Evolutionary conservation across 2,329 filamentous ascomycete genomes (phyloP), one percentile per base, ranked within the genome.

Genomic region (Aureobasidium sp.): DNA sequence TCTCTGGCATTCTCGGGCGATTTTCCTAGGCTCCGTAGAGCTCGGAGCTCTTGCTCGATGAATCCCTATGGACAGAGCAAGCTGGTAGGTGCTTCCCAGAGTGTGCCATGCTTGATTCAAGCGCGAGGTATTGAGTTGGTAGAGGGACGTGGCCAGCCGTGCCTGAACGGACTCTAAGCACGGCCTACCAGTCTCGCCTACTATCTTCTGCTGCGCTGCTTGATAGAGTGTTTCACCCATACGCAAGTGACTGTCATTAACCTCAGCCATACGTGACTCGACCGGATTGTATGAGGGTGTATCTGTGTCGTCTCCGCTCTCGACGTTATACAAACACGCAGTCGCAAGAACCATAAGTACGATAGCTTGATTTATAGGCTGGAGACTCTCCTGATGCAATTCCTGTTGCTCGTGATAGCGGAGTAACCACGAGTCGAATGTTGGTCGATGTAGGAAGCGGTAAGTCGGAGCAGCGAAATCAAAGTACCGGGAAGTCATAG

Each of bases 1-100:
- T 61, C 81, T 81, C 0, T 80, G 76, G 43, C 81, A 80, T 62
- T 86, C 82, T 0, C 71, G 69, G 9, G 21, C 3, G 8, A 54
- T 42, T 13, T 15, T 40, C n/a, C 11, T 40, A 1, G 23, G 4
- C 15, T 19, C 31, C 23, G 9, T 17, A 3, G 31, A 31, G 4
- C 75, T 69, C 7, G 79, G 74, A 47, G 79, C 62, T 81, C 75
- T 10, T 59, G 38, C 19, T 23, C 61, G 38, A 49, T 65, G 63
- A 25, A 64, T 63, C 4, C 63, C 64, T 9, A 65, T 46, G 8
- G 66, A 61, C 9, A 64, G 65, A 6, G 65, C 63, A 2, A 64
- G 61, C 9, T 66, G 54, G 1, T 67, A 40, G 0, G 72, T 64
- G 6, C 66, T 69, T 1, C 65, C 68, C 19, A 71, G 21, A 61